Evolutionary conservation across 768 basidiomycete genomes (phyloP).

Genomic region (Psilocybe cubensis): DNA sequence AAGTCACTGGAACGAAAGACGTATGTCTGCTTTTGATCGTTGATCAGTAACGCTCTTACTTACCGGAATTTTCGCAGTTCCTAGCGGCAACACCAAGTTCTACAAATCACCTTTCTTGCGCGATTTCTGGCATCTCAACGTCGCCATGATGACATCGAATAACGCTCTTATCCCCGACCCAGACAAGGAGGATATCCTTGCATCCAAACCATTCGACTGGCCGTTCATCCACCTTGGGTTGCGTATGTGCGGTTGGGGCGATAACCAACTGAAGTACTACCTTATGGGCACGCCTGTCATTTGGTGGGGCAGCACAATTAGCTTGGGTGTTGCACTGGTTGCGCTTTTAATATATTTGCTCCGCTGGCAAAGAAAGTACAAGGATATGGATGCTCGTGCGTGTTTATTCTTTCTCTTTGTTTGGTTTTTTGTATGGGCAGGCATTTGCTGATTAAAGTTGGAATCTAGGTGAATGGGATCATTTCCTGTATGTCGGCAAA

Average conservation of each 20-base stretch:
- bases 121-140: constrained; percentile 99
- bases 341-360: constrained; percentile 73
- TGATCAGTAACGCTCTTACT: not conserved
- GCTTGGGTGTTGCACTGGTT: constrained; percentile 58
- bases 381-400: constrained; percentile 88
- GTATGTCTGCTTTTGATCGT: constrained; percentile 52
- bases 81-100: constrained; percentile 77
- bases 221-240: constrained; percentile 88
- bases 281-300: constrained; percentile 90
- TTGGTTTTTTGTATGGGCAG: not conserved
- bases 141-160: constrained; percentile 99
- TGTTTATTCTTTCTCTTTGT: constrained; percentile 18
- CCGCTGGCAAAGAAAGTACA: constrained; percentile 85
- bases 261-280: constrained; percentile 88
- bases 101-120: constrained; percentile 92
- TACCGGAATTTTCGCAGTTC: constrained; percentile 56
- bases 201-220: constrained; percentile 93
- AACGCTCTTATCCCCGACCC: constrained; percentile 97
- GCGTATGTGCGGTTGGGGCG: constrained; percentile 98
- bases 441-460: constrained; percentile 1
- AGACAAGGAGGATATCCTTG: constrained; percentile 98
- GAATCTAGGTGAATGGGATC: constrained; percentile 87
- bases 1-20: constrained; percentile 92
- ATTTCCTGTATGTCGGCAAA: constrained; percentile 92
- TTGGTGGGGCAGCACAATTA: constrained; percentile 83